Percentiles rank a stretch among this genome's conserved stretches.
These are phyloP conservation scores for Suhomyces tanzawaensis DNA, from an alignment of 805 yeast species.

Conservation along the genomic window DNA sequence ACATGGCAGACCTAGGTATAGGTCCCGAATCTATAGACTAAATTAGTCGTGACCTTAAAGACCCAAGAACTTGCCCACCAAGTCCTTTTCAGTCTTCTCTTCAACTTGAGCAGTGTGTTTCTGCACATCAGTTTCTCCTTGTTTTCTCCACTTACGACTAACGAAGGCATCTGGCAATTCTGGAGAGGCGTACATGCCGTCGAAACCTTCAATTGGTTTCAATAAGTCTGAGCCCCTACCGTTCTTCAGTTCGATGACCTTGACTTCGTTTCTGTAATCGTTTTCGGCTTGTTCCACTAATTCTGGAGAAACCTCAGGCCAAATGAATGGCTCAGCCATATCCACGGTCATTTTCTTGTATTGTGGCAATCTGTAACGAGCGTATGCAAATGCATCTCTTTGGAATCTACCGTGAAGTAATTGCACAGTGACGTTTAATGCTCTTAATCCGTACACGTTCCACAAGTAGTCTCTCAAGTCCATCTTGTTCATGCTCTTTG, in stretches of 20 bases:
- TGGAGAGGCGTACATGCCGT: conserved; percentile 58
- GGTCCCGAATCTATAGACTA: no score
- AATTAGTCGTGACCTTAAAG: conserved; percentile 21
- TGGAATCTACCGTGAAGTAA: conserved; percentile 69
- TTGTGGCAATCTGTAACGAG: conserved; percentile 77
- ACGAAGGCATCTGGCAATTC: conserved; percentile 40
- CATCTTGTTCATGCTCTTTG: conserved; percentile 87
- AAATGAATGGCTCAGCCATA: conserved; percentile 90
- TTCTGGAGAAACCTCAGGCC: conserved; percentile 68
- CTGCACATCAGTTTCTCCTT: conserved; percentile 20
- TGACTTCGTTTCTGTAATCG: conserved; percentile 46
- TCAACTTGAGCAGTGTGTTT: conserved; percentile 21
- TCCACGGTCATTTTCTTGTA: conserved; percentile 95
- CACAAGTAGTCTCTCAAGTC: conserved; percentile 92
- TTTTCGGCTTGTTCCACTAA: conserved; percentile 31
- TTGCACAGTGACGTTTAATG: conserved; percentile 83
- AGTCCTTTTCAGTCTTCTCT: conserved; percentile 25
- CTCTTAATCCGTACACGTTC: conserved; percentile 87
- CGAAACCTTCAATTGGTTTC: conserved; percentile 71
- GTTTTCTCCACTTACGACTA: conserved; percentile 23
- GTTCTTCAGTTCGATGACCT: conserved; percentile 50
- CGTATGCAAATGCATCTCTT: conserved; percentile 51
- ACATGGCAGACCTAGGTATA: neutral
- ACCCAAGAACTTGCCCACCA: conserved; percentile 30
- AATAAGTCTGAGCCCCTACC: conserved; percentile 62